Base-by-base conservation (phyloP, 1,284 basidiomycete species). In the Taiwanofungus camphoratus region DNA sequence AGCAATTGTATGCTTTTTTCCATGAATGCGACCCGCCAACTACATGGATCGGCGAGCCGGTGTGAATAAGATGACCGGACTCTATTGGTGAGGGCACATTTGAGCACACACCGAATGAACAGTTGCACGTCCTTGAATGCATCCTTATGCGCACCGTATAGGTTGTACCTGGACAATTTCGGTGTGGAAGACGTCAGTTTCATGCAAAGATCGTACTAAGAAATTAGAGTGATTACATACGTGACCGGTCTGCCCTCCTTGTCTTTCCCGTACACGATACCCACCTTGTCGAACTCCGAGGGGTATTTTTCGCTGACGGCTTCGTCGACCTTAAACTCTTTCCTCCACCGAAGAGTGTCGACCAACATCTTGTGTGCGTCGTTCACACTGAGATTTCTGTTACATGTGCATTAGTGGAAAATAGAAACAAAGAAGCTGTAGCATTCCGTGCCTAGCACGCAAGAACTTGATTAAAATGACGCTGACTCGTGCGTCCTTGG, bases 391-490 rank as follows among this genome's bases (percentile, higher is more conserved):
- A 86, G 60, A 46, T 81, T 73, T 52, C 83, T 85, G 39, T 24
- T 6, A 33, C 11, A 15, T 4, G n/a, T 19, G 21, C 26, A 24
- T 18, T 13, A 15, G 31, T 42, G n/a, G 33, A 13, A 18, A 24
- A 33, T 8, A 16, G 16, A 29, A 19, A 7, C 36, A 23, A 18
- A 32, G 4, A 9, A 34, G 20, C n/a, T 20, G 16, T 19, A 34
- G 27, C 12, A 33, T 11, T 19, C 40, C 66, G n/a, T 49, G 79
- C 84, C 83, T 76, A 8, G 87, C 87, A 46, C 83, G 71, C 26
- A 87, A 65, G 66, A 88, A 89, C 59, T 89, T 89, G 74, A 85
- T 76, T 33, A 89, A 68, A 5, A 88, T 56, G 16, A 88, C 83
- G 52, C 82, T 87, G 35, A 76, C 74, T 7, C 74, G 72, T 1